Percentiles rank a stretch among this genome's conserved stretches.
phyloP scores from a whole-genome alignment of 371 early-diverging fungal species.

The Catenaria anguillulae region DNA sequence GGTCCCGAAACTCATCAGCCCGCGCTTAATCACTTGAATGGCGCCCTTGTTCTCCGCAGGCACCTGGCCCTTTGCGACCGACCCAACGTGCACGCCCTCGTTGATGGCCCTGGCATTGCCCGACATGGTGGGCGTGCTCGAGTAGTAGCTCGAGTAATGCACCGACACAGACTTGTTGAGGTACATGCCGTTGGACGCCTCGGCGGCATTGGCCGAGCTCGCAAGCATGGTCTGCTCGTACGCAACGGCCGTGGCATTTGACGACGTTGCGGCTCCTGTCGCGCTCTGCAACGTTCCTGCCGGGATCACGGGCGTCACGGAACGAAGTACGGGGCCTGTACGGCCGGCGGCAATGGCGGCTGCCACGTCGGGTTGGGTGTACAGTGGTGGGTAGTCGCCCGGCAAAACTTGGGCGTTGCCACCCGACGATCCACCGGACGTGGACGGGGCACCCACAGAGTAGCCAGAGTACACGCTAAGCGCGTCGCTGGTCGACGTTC shows the following conservation, averaged over 20 bases:
- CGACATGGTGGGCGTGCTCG: slow-evolving; percentile 6
- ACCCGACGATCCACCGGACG: too few relatives aligned
- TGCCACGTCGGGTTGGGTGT: slow-evolving; percentile 3
- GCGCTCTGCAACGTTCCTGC: not conserved
- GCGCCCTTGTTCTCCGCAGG: not conserved
- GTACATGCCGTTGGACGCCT: slow-evolving; percentile 1
- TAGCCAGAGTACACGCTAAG: slow-evolving; percentile 3
- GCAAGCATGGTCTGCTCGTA: not conserved
- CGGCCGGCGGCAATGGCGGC: not conserved
- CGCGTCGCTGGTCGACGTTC: not conserved
- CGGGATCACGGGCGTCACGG: not conserved
- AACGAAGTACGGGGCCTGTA: too few relatives aligned
- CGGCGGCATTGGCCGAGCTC: not conserved
- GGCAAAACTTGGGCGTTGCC: not conserved
- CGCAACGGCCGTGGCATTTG: not conserved
- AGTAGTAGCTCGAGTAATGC: slow-evolving; percentile 4
- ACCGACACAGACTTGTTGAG: not conserved
- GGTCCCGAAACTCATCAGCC: not conserved
- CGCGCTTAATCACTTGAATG: not conserved
- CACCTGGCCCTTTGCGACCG: not conserved
- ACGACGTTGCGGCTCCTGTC: not conserved
- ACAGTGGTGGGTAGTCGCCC: slow-evolving; percentile 2
- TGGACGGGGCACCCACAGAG: not conserved
- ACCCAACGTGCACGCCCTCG: not conserved
- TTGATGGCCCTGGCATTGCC: not conserved